phyloP scores from a whole-genome alignment of 768 basidiomycete species.

The Naganishia randhawae region DNA sequence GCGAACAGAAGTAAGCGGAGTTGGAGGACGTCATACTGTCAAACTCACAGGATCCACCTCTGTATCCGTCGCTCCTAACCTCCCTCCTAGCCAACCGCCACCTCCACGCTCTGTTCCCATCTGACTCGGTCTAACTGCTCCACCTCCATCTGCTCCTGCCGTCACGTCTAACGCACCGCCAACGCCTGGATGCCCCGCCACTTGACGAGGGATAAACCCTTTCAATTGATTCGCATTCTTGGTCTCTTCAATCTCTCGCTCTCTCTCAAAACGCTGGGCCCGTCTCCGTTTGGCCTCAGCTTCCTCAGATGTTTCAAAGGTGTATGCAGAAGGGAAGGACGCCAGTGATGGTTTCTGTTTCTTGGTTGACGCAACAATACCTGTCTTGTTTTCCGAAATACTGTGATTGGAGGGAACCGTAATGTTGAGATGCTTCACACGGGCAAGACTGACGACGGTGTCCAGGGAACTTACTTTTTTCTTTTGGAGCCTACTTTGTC shows the following conservation, averaged over 20 bases:
- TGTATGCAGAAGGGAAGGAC: slow-evolving; percentile 38
- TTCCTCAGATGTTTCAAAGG: slow-evolving; percentile 41
- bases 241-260: slow-evolving; percentile 71
- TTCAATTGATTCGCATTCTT: slow-evolving; percentile 22
- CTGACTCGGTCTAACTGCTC: slow-evolving; percentile 35
- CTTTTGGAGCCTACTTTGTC: slow-evolving; percentile 27
- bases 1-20: slow-evolving; percentile 21
- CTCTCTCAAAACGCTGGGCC: slow-evolving; percentile 83
- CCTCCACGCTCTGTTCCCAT: slow-evolving; percentile 40
- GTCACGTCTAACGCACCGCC: slow-evolving; percentile 31
- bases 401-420: not conserved
- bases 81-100: slow-evolving; percentile 36
- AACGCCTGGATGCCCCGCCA: slow-evolving; percentile 58
- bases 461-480: slow-evolving; percentile 29
- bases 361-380: slow-evolving; percentile 34
- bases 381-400: not conserved
- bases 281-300: slow-evolving; percentile 54
- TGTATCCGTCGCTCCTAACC: slow-evolving; percentile 43
- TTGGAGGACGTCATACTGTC: not conserved
- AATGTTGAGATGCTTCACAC: slow-evolving; percentile 1
- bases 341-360: slow-evolving; percentile 38
- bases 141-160: slow-evolving; percentile 31
- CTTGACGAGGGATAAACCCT: slow-evolving; percentile 29
- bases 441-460: not conserved
- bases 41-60: slow-evolving; percentile 50